Percentiles rank a stretch among this genome's conserved stretches.
phyloP scores from a whole-genome alignment of 768 basidiomycete genomes.

The Macrolepiota fuliginosa region DNA sequence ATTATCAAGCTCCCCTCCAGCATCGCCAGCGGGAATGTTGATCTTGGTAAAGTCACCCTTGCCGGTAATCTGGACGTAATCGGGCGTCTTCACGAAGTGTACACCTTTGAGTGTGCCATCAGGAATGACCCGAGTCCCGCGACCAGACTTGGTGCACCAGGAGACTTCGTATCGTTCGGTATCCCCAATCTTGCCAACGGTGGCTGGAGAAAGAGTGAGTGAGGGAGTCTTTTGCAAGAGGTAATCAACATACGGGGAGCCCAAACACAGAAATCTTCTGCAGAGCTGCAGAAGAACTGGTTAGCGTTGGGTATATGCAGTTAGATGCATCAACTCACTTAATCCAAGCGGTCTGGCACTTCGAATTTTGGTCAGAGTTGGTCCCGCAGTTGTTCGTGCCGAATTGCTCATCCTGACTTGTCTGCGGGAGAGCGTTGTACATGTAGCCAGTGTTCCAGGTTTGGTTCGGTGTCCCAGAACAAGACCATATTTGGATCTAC shows the following conservation, averaged over 20 bases:
- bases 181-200: constrained; percentile 56
- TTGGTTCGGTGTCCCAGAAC: constrained; percentile 45
- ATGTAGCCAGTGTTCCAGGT: constrained; percentile 52
- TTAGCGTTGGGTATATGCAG: constrained; percentile 19
- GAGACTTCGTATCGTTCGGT: constrained; percentile 69
- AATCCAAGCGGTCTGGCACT: constrained; percentile 69
- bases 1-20: constrained; percentile 57
- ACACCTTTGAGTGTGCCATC: constrained; percentile 63
- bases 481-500: constrained; percentile 48
- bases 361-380: constrained; percentile 49
- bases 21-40: too few relatives aligned
- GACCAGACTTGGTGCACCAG: constrained; percentile 73
- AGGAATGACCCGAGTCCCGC: constrained; percentile 74
- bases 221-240: too few relatives aligned
- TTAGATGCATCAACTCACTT: constrained; percentile 40
- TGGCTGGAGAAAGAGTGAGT: constrained; percentile 17
- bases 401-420: constrained; percentile 57
- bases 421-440: constrained; percentile 37
- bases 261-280: constrained; percentile 71
- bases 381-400: constrained; percentile 72
- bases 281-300: constrained; percentile 35
- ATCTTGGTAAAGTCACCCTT: too few relatives aligned
- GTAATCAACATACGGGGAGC: constrained; percentile 43
- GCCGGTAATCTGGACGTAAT: constrained; percentile 39
- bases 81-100: constrained; percentile 63